Evolutionary conservation across 169 alveolate genomes (phyloP).

Genomic region (Plasmodium reichenowi): DNA sequence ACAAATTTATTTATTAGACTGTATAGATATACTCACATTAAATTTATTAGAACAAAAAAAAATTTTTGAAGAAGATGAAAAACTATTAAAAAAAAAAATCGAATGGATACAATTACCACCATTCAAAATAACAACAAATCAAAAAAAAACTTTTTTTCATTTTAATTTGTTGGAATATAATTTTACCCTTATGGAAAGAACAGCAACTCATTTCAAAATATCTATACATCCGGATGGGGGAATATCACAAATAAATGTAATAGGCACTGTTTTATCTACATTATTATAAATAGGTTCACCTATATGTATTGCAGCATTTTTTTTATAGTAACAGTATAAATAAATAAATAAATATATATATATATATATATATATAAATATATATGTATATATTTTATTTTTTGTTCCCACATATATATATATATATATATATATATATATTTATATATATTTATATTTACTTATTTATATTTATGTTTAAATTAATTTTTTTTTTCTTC

Average conservation of each 20-base stretch:
- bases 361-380: no score
- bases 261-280: constrained; percentile 53
- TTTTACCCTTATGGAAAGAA: constrained; percentile 46
- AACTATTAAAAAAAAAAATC: constrained; percentile 47
- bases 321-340: no score
- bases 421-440: no score
- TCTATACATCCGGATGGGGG: constrained; percentile 75
- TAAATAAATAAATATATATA: no score
- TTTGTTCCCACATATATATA: no score
- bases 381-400: no score
- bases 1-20: constrained; percentile 55
- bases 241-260: constrained; percentile 53
- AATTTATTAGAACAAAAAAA: constrained; percentile 61
- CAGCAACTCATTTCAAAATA: constrained; percentile 67
- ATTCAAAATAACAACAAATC: constrained; percentile 26
- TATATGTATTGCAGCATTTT: no score
- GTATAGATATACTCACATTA: constrained; percentile 65
- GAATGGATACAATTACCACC: constrained; percentile 64
- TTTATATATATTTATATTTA: no score
- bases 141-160: constrained; percentile 58
- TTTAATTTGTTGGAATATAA: constrained; percentile 56
- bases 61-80: constrained; percentile 74
- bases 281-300: background rate
- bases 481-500: no score
- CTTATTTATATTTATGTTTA: no score